Base-by-base conservation (phyloP, 352 stramenopile genomes). In the Phytophthora boehmeriae region DNA sequence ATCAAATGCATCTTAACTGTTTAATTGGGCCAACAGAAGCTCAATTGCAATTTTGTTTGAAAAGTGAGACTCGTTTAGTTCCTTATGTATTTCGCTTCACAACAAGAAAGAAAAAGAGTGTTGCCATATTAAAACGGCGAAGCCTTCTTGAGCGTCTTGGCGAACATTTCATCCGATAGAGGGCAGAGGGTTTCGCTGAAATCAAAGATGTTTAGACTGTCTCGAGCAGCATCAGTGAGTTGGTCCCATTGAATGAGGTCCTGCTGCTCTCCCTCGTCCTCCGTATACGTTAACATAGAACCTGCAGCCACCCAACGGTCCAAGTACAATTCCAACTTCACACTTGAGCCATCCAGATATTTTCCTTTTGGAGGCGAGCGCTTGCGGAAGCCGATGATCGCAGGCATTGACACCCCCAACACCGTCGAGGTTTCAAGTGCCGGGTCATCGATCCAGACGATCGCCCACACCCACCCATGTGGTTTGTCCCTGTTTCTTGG, bases 381-480 rank as follows among this genome's bases (percentile, higher is more conserved):
- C 17, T 76, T 69, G 4, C 19, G 38, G 45, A 70, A 51, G 2
- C 68, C 63, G 54, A 69, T 55, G 54, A 55, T 54, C 0, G 67
- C 67, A 19, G 22, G 64, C 61, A 69, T 69, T 2, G 61, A 69
- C 1, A 69, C 47, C 0, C 55, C 62, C 14, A 53, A 36, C 25
- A 73, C 59, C 8, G 41, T 67, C 27, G 68, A 63, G 50, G 67
- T 70, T 11, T 36, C 53, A 0, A 32, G 17, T n/a, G 58, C 50
- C 13, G 57, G 48, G 25, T 54, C 71, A 47, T 75, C 66, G 46
- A 73, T 68, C n/a, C 73, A 82, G 8, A 78, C 70, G 2, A 82
- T 65, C 2, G 67, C 61, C 54, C 75, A 69, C 55, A 78, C 61
- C 73, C 73, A 81, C n/a, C n/a, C 54, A 72, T 68, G 50, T 81